Conservation (phyloP, 257 asterid species). For the Solanum phureja region DNA sequence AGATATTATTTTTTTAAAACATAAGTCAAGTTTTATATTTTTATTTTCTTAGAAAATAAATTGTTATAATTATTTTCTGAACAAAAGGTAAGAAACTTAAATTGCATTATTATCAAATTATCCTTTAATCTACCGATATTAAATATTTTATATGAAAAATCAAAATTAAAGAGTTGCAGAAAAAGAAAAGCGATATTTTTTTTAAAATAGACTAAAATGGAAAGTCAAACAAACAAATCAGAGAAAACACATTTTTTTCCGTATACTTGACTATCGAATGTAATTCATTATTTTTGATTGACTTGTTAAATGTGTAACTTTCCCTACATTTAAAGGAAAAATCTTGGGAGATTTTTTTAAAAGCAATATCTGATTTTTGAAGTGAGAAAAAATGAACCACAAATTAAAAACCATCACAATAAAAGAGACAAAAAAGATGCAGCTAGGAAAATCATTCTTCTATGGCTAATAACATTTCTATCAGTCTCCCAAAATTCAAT, state of each 20-base stretch:
- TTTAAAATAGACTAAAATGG: not conserved
- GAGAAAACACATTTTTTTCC: not conserved
- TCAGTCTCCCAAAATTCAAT: not conserved
- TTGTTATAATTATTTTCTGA: too few relatives aligned
- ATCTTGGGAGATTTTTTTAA: not conserved
- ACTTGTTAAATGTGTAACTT: not conserved
- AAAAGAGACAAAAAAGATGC: not conserved
- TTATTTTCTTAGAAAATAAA: not conserved
- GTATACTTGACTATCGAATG: rapidly evolving
- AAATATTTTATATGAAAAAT: too few relatives aligned
- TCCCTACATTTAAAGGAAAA: not conserved
- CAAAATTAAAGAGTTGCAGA: rapidly evolving
- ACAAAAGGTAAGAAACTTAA: not conserved
- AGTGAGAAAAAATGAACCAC: not conserved
- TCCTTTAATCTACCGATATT: rapidly evolving
- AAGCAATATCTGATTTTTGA: not conserved
- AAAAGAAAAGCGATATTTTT: rapidly evolving
- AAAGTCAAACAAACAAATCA: rapidly evolving
- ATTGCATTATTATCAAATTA: too few relatives aligned
- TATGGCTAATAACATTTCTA: not conserved
- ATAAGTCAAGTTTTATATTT: not conserved
- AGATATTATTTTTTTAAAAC: too few relatives aligned
- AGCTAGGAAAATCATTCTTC: not conserved
- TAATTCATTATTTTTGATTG: not conserved
- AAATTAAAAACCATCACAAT: not conserved